Percentiles rank a stretch among this genome's conserved stretches.
These are phyloP conservation scores for Spathaspora gorwiae DNA, from an alignment of 805 yeast genomes.

Conservation along the genomic window DNA sequence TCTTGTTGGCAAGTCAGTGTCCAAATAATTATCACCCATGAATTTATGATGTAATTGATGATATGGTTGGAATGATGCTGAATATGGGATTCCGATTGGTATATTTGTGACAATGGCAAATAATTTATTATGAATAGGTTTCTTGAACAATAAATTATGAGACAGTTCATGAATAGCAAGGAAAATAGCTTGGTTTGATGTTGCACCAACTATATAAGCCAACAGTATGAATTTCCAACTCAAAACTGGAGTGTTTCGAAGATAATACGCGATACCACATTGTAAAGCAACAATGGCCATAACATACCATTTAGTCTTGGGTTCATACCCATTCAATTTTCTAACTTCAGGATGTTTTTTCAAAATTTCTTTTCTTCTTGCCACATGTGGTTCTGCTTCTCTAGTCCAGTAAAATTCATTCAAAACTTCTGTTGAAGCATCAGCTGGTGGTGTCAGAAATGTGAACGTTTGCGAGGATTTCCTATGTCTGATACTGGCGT, in stretches of 20 bases:
- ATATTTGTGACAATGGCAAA: slow-evolving; percentile 74
- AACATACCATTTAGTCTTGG: slow-evolving; percentile 75
- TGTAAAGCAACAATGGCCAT: slow-evolving; percentile 65
- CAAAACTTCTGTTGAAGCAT: slow-evolving; percentile 35
- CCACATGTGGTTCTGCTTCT: slow-evolving; percentile 74
- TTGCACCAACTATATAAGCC: slow-evolving; percentile 82
- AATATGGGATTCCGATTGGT: slow-evolving; percentile 87
- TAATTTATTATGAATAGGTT: slow-evolving; percentile 70
- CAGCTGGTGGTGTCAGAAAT: slow-evolving; percentile 37
- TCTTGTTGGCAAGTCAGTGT: slow-evolving; percentile 82
- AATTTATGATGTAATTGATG: slow-evolving; percentile 90
- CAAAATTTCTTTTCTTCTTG: slow-evolving; percentile 68
- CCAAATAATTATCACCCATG: slow-evolving; percentile 76
- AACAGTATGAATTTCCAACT: slow-evolving; percentile 51
- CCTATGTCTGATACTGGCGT: slow-evolving; percentile 21
- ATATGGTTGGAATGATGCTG: slow-evolving; percentile 85
- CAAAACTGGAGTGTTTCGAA: slow-evolving; percentile 52
- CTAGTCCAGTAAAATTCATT: slow-evolving; percentile 82
- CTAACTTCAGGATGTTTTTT: slow-evolving; percentile 74
- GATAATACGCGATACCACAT: slow-evolving; percentile 54
- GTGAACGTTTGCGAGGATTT: slow-evolving; percentile 24
- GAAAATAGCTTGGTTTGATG: slow-evolving; percentile 78
- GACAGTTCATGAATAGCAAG: slow-evolving; percentile 85
- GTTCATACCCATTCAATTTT: slow-evolving; percentile 81
- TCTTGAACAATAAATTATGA: slow-evolving; percentile 79